Evolutionary conservation across 1,139 yeast species (phyloP), one percentile per base, ranked within the genome.

Genomic region (Candida sanyaensis): DNA sequence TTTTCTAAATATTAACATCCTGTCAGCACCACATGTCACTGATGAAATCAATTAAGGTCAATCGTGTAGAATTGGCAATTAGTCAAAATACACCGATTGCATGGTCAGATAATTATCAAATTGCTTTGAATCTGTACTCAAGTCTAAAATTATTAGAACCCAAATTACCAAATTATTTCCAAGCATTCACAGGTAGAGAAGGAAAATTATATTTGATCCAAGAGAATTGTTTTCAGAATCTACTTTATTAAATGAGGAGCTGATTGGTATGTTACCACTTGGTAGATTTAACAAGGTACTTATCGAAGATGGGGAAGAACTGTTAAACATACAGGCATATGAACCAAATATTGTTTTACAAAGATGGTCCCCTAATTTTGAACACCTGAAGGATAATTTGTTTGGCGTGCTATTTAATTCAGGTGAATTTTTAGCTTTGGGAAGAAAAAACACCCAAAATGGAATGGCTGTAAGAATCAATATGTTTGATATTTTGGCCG

Each of bases 131-230:
- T 51, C 65, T 63, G 48, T 69, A 71, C 5, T 58, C 54, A 13
- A 71, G 69, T 38, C 47, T 75, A 32, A 62, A 70, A 1, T 51
- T 74, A 5, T 55, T 75, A 11, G 79, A 74, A 37, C 79, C 80
- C 7, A 65, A 62, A 48, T 60, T 72, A 6, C 79, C 80, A 1
- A 55, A 62, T n/a, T 58, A 72, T 26, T 71, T 67, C 42, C 65
- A 63, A 38, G 56, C 66, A 10, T 55, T 72, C 28, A 57, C 57
- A 31, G 50, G 59, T 6, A 55, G 41, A 39, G 29, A 49, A 12
- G 41, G 6, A 49, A 39, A 7, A 53, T 54, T 11, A 50, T 61
- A 4, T 56, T 74, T n/a, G 67, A 69, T 34, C 53, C 71, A 2
- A 61, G 60, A 40, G 61, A 66, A 4, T 43, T 73, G 13, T 75